Base-by-base conservation (phyloP, 768 basidiomycete genomes). In the Mycena filopes region DNA sequence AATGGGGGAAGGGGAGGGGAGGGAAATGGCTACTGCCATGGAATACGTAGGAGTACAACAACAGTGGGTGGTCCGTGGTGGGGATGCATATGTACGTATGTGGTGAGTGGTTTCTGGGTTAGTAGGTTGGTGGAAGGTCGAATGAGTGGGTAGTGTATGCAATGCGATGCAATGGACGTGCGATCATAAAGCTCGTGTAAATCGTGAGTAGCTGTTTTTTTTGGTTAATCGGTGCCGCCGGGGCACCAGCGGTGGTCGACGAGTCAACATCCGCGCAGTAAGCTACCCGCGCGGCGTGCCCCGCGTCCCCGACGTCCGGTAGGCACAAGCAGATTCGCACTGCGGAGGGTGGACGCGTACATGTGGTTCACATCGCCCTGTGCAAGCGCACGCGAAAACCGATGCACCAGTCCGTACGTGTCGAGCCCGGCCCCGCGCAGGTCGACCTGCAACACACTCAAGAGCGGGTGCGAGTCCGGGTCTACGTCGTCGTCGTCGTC, bases 261-360 rank as follows among this genome's bases (percentile, higher is more conserved):
- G n/a, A n/a, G 54, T 83, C 78, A 90, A 71, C 89, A 90, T 25
- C 82, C 80, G 48, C 84, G 83, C 46, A 92, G 78, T 21, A 92
- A 79, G 33, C 84, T 80, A 65, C 84, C 84, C 20, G 89, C 89
- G 43, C 85, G 85, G 38, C 77, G 74, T 9, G 87, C 84, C 21
- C 48, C 55, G 1, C 49, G 54, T 9, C 57, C 55, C 12, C 48
- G 28, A 21, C 50, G 43, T 21, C 68, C 62, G 4, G 45, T 56
- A 72, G 80, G 65, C 70, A 93, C 91, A 70, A 93, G 79, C 33
- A 94, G 76, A 76, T 94, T 94, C 60, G 92, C 92, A 8, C 90
- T 91, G 78, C 91, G 91, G 74, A 87, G 90, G n/a, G 92, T 93
- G 46, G 91, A 92, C 61, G 88, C 90, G 73, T 93, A 94, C 86